Conservation (phyloP, 169 alveolate genomes). For the Cytauxzoon felis region DNA sequence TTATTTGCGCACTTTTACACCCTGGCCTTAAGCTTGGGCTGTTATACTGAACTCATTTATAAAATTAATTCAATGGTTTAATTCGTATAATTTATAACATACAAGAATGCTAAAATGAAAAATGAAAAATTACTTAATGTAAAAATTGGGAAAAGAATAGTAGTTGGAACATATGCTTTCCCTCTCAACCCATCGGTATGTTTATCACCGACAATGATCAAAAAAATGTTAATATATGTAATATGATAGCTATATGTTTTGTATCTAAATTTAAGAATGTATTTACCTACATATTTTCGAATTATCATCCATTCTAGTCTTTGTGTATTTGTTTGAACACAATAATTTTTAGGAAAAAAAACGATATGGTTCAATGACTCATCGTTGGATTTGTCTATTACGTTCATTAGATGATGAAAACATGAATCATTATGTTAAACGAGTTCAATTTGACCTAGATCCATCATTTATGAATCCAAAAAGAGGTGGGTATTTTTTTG, state of each 20-base stretch:
- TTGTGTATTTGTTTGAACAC: background rate
- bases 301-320: background rate
- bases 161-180: conserved; percentile 64
- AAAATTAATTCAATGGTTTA: too few relatives aligned
- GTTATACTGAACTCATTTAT: too few relatives aligned
- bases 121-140: conserved; percentile 28
- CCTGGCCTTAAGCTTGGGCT: too few relatives aligned
- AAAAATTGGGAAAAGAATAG: conserved; percentile 59
- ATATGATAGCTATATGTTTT: too few relatives aligned
- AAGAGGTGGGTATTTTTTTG: conserved; percentile 58
- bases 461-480: conserved; percentile 87
- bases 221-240: too few relatives aligned
- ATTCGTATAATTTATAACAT: too few relatives aligned
- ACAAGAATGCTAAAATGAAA: conserved; percentile 16
- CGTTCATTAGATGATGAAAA: conserved; percentile 87
- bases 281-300: too few relatives aligned
- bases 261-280: too few relatives aligned
- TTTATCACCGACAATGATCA: too few relatives aligned
- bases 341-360: conserved; percentile 77
- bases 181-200: conserved; percentile 58
- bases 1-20: too few relatives aligned
- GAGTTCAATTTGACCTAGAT: conserved; percentile 87
- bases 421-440: conserved; percentile 82
- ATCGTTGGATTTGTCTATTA: conserved; percentile 89
- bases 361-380: conserved; percentile 85